phyloP scores from a whole-genome alignment of 768 basidiomycete genomes.

The Lactarius quietus region DNA sequence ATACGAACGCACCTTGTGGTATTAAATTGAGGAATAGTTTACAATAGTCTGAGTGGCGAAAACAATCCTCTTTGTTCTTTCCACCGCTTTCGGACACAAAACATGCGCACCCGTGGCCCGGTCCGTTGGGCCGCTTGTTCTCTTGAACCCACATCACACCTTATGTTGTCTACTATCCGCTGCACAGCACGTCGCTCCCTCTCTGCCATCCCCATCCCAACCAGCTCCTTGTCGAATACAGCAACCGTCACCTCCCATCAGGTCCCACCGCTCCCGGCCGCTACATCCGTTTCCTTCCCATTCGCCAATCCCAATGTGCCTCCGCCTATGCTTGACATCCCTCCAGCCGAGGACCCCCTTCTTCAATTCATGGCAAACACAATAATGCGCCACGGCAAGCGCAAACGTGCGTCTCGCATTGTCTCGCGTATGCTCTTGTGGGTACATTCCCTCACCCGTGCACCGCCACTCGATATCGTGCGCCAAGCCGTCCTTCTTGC shows the following conservation, averaged over 20 bases:
- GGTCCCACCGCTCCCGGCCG: background rate
- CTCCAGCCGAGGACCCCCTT: constrained; percentile 72
- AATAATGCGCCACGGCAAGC: constrained; percentile 62
- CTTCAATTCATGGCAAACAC: constrained; percentile 61
- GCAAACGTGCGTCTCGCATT: constrained; percentile 53
- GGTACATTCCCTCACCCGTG: constrained; percentile 70
- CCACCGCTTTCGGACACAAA: background rate
- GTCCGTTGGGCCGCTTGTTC: background rate
- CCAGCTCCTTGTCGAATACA: constrained; percentile 18
- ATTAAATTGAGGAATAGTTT: constrained; percentile 13
- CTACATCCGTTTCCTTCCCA: background rate
- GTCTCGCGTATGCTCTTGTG: constrained; percentile 63
- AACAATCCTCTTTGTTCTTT: constrained; percentile 21
- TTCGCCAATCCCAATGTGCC: background rate
- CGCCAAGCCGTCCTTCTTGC: constrained; percentile 64
- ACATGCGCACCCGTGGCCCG: background rate
- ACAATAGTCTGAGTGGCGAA: background rate
- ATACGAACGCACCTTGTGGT: constrained; percentile 1
- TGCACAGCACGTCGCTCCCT: constrained; percentile 8
- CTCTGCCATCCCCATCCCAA: constrained; percentile 4
- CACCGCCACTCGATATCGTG: constrained; percentile 77
- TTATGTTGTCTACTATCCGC: constrained; percentile 20
- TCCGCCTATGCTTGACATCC: constrained; percentile 45
- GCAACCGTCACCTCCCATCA: constrained; percentile 4
- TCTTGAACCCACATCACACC: background rate